Percentiles rank a stretch among this genome's conserved stretches.
These are phyloP conservation scores for Mallotus nudiflorus DNA, from an alignment of 345 rosid genomes.

Conservation along the genomic window DNA sequence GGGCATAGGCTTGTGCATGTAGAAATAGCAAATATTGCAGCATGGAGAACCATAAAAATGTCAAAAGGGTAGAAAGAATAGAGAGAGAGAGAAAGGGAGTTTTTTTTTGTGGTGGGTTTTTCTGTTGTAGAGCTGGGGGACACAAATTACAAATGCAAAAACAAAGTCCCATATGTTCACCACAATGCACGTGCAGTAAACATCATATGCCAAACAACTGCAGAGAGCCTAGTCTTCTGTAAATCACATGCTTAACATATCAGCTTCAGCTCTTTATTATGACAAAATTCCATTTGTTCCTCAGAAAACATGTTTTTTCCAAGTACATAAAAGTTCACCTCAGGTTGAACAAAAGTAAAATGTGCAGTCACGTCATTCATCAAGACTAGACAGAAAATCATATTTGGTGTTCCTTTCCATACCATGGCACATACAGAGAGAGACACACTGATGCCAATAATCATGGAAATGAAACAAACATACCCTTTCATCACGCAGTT, in stretches of 20 bases:
- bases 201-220: background rate
- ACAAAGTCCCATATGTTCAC: no score
- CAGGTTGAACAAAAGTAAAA: background rate
- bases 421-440: background rate
- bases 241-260: slow-evolving; percentile 1
- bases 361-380: slow-evolving; percentile 2
- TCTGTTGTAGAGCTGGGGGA: no score
- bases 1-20: background rate
- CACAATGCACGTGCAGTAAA: background rate
- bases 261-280: background rate
- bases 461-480: background rate
- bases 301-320: background rate
- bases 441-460: background rate
- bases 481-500: slow-evolving; percentile 74
- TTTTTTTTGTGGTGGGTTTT: no score
- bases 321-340: background rate
- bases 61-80: no score
- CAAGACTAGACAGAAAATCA: background rate
- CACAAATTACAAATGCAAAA: no score
- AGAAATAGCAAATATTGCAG: background rate
- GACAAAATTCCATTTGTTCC: background rate
- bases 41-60: no score
- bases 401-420: no score
- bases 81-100: no score
- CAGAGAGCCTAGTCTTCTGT: background rate